These are phyloP conservation scores for Mortierella sp. DNA, from an alignment of 371 early-diverging fungal genomes.

Conservation along the genomic window DNA sequence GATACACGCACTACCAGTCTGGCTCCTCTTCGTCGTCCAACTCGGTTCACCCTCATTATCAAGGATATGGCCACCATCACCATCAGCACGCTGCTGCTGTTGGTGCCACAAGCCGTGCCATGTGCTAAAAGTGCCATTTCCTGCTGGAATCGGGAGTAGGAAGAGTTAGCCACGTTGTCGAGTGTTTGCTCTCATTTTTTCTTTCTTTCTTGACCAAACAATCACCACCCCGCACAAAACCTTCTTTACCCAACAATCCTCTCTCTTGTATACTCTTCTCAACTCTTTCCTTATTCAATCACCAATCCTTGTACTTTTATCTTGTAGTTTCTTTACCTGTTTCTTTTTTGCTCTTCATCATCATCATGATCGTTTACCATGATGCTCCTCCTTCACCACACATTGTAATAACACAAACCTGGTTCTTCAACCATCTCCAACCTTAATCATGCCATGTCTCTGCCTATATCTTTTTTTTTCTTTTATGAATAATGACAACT, in stretches of 20 bases:
- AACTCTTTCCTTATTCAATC: not conserved
- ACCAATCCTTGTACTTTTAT: not conserved
- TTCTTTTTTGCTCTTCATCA: not conserved
- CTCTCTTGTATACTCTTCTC: not conserved
- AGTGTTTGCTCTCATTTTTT: not conserved
- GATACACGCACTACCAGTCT: constrained; percentile 16
- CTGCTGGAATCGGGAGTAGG: not conserved
- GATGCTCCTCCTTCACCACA: not conserved
- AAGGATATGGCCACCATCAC: constrained; percentile 9
- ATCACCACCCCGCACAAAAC: not conserved
- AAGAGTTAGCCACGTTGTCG: constrained; percentile 1
- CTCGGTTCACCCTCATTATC: constrained; percentile 19
- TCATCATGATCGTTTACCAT: not conserved
- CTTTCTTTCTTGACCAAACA: not conserved
- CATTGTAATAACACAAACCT: constrained; percentile 8
- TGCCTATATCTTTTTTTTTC: not conserved
- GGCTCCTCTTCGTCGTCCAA: not conserved
- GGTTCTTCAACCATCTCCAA: not conserved
- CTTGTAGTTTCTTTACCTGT: constrained; percentile 1
- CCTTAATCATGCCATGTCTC: not conserved
- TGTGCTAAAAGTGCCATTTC: constrained; percentile 31
- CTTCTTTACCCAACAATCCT: constrained; percentile 5
- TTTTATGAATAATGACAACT: not conserved
- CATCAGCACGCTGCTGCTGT: constrained; percentile 7
- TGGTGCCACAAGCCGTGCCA: constrained; percentile 33